Evolutionary conservation across 2,329 filamentous ascomycete genomes (phyloP), one percentile per base, ranked within the genome.

Genomic region (Apiospora phragmitis): DNA sequence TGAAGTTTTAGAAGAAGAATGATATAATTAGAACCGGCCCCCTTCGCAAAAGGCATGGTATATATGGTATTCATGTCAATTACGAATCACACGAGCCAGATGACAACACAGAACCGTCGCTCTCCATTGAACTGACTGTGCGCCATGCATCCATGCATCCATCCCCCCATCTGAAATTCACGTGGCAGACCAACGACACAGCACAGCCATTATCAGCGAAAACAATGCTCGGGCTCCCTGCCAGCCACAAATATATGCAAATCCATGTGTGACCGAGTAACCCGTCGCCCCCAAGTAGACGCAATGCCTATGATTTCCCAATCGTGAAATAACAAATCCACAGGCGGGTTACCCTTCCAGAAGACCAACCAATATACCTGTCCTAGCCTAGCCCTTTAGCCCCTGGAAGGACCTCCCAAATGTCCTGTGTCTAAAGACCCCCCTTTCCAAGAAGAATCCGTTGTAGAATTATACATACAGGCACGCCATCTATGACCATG

Each of bases 51-150:
- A 59, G 29, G 29, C 51, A 26, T 59, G 51, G 51, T 59, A 59
- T 59, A 59, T 59, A 35, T 59, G 51, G 51, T 59, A 59, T 59
- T 59, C 51, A 35, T 59, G 51, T 59, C 51, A 35, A 59, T 59
- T 21, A 29, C 29, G 18, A 35, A 59, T 21, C 51, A 59, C 8
- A 35, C 35, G 16, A 35, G 11, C 29, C 18, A 35, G 51, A 59
- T 59, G 49, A 21, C 49, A 59, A 59, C 29, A 35, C 29, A 35
- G 18, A 35, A 21, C 16, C 29, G 29, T 35, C 16, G 29, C 29
- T 59, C 29, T 26, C 51, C 29, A 32, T 59, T 18, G 5, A 8
- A 32, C 51, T 59, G 51, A 59, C 51, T 59, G 51, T 35, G 51
- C 29, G 51, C 51, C 51, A 35, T 35, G 51, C 51, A 16, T n/a